Evolutionary conservation across 148 eudicot genomes (phyloP), one percentile per base, ranked within the genome.

Genomic region (Rhododendron mucronatum): DNA sequence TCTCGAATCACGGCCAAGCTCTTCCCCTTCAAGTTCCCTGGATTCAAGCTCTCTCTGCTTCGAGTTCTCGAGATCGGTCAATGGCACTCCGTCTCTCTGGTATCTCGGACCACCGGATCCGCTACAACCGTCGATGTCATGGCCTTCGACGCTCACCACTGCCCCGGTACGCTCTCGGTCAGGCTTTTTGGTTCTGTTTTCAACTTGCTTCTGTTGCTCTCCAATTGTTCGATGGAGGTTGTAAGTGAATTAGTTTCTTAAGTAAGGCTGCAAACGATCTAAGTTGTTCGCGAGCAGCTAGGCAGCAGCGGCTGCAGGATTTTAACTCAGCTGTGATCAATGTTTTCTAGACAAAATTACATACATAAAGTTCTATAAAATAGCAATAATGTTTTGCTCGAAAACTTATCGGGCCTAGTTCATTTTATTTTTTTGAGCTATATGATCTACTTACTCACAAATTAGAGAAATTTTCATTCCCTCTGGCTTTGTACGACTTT

Each of bases 81-180:
- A 11, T 94, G 97, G 96, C 84, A 91, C 61, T 79, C 89, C 2
- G 87, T 95, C 74, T 85, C 93, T 53, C 75, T 95, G 39, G 67
- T 82, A n/a, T 91, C 95, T n/a, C 92, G 93, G 12, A 84, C 93
- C 41, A 73, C 96, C 48, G 91, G 90, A 2, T 83, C 81, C 0
- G 85, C 82, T 2, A 71, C 85, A 2, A 3, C 35, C 6, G 90
- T 94, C 45, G 47, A 88, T 0, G 90, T 90, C 85, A 88, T 93
- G 90, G 87, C 98, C 23, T 88, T 95, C 55, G 94, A 91, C 73
- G 98, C 98, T 61, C 86, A 90, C 59, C 98, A 94, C 75, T 95
- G 98, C 83, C 97, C 98, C 7, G 98, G 97, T 95, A 91, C 4
- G 13, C 8, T 2, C 65, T 59, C 41, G 18, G 18, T 61, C 33